Conservation (phyloP, 257 asterid species). For the Leonotis leonurus region DNA sequence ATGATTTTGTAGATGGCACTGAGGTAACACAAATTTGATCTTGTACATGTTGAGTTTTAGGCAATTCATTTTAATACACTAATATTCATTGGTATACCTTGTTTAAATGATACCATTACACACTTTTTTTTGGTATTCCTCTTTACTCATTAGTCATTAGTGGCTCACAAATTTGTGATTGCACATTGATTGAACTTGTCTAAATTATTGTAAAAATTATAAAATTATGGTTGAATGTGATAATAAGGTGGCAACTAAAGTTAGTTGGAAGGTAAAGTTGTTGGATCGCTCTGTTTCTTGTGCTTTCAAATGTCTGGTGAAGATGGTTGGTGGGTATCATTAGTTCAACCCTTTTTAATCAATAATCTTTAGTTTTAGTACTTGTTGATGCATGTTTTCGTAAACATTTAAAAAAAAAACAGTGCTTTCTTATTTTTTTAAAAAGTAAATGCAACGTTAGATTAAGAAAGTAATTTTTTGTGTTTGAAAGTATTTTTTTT, state of each 20-base stretch:
- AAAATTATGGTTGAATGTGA: neutral
- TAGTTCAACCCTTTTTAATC: too few relatives aligned
- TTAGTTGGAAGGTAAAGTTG: neutral
- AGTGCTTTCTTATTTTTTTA: too few relatives aligned
- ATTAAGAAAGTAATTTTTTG: too few relatives aligned
- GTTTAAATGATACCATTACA: neutral
- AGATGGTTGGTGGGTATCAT: too few relatives aligned
- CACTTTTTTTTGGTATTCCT: too few relatives aligned
- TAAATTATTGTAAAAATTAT: neutral
- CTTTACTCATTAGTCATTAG: neutral
- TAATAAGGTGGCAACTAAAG: neutral
- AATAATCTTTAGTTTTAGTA: too few relatives aligned
- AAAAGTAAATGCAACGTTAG: too few relatives aligned
- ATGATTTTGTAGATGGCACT: too few relatives aligned
- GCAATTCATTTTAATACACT: neutral
- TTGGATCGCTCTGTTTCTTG: neutral
- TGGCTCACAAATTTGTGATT: neutral
- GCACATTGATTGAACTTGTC: neutral
- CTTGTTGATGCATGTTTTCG: too few relatives aligned
- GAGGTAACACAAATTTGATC: too few relatives aligned
- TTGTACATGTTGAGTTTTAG: slow-evolving; percentile 15
- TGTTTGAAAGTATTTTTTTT: too few relatives aligned
- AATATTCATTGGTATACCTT: neutral
- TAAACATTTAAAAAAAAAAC: too few relatives aligned
- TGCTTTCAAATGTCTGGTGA: neutral